Base-by-base conservation (phyloP, 805 yeast genomes). In the Cyberlindnera saturnus region DNA sequence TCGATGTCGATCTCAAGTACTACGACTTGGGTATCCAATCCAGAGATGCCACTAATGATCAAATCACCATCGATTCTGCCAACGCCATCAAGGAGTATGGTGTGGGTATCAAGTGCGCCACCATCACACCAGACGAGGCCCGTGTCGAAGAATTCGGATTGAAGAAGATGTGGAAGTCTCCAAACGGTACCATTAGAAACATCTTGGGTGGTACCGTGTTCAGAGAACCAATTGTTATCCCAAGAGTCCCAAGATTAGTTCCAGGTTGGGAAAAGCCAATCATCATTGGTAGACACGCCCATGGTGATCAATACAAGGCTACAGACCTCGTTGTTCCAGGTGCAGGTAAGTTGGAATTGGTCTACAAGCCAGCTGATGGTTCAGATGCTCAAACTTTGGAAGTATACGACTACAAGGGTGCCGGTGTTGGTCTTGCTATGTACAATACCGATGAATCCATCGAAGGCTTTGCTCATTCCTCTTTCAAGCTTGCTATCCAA, bases 111-210 rank as follows among this genome's bases (percentile, higher is more conserved):
- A 91, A 91, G 71, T 91, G 98, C 71, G 98, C 98, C 45, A 91
- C 98, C 41, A 91, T 91, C 64, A 91, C 98, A n/a, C 97, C 98
- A 9, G 96, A 87, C 62, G 98, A 91, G 71, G 93, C 87, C 38
- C 81, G 98, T 59, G 97, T 91, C 40, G 71, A 86, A 65, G 98
- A 91, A 67, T 91, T 88, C 66, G 70, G 76, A 43, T 76, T 91
- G 65, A 89, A 91, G 71, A 85, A 89, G 66, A 91, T 91, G 98
- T 91, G 97, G 97, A 75, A 84, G 47, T 87, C 96, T 15, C 98
- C 98, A 51, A 91, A 91, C 67, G 98, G 98, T 47, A 91, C 98
- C 39, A 86, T 91, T 64, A 82, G 98, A 70, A 91, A 91, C 71
- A 83, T 91, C 49, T 72, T 91, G 46, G 96, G 96, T 40, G 98